These are phyloP conservation scores for Mallotus repandus DNA, from an alignment of 441 rosid species.

Conservation along the genomic window DNA sequence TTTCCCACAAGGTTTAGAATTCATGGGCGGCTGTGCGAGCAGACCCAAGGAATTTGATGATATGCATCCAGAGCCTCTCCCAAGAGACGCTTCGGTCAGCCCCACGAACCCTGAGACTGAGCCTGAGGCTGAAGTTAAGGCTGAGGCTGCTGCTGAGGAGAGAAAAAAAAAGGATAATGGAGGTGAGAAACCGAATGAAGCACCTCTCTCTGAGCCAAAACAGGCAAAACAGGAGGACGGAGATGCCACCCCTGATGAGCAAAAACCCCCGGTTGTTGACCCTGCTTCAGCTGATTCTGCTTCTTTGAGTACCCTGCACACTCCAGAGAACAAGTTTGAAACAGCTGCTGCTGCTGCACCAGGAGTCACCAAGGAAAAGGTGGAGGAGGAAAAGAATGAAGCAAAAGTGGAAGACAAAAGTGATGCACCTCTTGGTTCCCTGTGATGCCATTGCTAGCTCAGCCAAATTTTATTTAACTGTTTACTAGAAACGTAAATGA, in stretches of 20 bases:
- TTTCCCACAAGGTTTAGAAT: neutral
- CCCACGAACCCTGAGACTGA: neutral
- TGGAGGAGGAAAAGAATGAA: neutral
- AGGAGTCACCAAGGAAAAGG: neutral
- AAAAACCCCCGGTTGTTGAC: neutral
- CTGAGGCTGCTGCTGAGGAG: neutral
- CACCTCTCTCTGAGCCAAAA: neutral
- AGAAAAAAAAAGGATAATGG: neutral
- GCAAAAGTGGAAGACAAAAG: neutral
- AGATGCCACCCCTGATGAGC: neutral
- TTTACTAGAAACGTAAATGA: neutral
- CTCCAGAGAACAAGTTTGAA: neutral
- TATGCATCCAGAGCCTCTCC: neutral
- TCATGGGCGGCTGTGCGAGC: conserved; percentile 12
- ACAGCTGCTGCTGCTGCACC: neutral
- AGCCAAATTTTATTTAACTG: neutral
- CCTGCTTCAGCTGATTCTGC: neutral
- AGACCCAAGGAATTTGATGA: neutral
- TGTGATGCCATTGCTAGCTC: neutral
- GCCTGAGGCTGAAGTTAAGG: neutral
- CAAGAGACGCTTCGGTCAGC: neutral
- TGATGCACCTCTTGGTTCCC: neutral
- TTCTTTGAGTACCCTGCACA: neutral
- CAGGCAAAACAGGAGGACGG: neutral
- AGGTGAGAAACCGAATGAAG: neutral